Base-by-base conservation (phyloP, 345 rosid genomes). In the Noccaea bulbosa region DNA sequence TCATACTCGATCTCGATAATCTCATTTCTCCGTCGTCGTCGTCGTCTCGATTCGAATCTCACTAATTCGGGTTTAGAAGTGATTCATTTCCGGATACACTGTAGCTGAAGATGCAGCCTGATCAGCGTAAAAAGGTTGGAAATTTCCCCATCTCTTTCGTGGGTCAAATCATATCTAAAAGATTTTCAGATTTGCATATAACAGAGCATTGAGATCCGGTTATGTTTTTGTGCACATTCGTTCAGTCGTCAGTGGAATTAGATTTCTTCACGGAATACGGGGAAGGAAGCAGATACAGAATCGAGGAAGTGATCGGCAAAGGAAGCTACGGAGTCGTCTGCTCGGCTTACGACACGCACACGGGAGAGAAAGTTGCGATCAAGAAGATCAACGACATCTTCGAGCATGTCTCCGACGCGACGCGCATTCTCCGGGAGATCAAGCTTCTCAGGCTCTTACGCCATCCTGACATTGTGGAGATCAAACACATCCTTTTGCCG, bases 281-380 rank as follows among this genome's bases (percentile, higher is more conserved):
- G 35, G 97, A 91, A 75, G 97, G 97, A 50, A 86, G 90, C 79
- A 81, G 97, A 72, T 91, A 91, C 71, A 85, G 43, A 58, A 91
- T 91, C 69, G 97, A 91, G 79, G 97, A 91, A 82, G 97, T 91
- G 1, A 91, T 91, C 48, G 97, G 97, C 62, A 91, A 91, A 82
- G 97, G 97, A 76, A 91, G 97, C 83, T 88, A 88, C 65, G 97
- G 97, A 35, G 95, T 91, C 40, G 95, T 91, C 30, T 91, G 95
- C 82, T 91, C 95, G 11, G 95, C 97, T 22, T 87, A 81, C 45
- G 97, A 91, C 54, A 84, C 95, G 0, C 95, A 84, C 69, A 70
- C 83, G 3, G 95, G 92, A 52, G 97, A 88, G 70, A 91, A 91
- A 71, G 97, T 91, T 14, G 97, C 97, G 1, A 91, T 91, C 35